A percentile compares a stretch with the other conserved stretches of the same genome.
These are phyloP conservation scores for Beverwykella pulmonaria DNA, from an alignment of 495 filamentous ascomycete species.

Conservation along the genomic window DNA sequence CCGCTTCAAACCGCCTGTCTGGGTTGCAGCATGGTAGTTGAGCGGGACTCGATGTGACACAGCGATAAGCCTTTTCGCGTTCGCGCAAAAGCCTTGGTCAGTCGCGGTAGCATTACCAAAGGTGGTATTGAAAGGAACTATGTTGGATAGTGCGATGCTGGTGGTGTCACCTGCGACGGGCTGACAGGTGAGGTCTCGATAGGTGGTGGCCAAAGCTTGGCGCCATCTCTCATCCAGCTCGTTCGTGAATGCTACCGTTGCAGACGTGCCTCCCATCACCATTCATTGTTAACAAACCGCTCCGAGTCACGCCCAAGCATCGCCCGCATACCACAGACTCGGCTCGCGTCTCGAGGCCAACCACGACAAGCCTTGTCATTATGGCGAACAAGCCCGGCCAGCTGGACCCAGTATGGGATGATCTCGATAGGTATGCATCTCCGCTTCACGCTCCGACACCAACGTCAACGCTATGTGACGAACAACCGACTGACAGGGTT, in stretches of 20 bases:
- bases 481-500: constrained; percentile 18
- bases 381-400: constrained; percentile 50
- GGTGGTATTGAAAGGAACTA: constrained; percentile 22
- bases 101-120: constrained; percentile 22
- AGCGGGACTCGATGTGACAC: constrained; percentile 19
- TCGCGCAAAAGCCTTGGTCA: neutral
- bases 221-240: neutral
- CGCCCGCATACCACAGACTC: constrained; percentile 14
- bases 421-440: constrained; percentile 53
- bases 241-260: constrained; percentile 29
- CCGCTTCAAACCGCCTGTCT: constrained; percentile 15
- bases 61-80: constrained; percentile 1
- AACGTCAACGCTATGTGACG: constrained; percentile 14
- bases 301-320: constrained; percentile 33
- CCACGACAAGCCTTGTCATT: constrained; percentile 10
- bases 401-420: constrained; percentile 70
- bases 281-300: constrained; percentile 31
- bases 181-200: constrained; percentile 15
- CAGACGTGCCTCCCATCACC: constrained; percentile 14
- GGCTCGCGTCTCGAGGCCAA: constrained; percentile 22
- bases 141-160: constrained; percentile 3
- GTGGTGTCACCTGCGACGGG: constrained; percentile 20
- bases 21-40: neutral
- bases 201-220: constrained; percentile 24
- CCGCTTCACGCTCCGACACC: constrained; percentile 29